phyloP scores from a whole-genome alignment of 202 grass and related monocot species.

The Saccharum hybrid region DNA sequence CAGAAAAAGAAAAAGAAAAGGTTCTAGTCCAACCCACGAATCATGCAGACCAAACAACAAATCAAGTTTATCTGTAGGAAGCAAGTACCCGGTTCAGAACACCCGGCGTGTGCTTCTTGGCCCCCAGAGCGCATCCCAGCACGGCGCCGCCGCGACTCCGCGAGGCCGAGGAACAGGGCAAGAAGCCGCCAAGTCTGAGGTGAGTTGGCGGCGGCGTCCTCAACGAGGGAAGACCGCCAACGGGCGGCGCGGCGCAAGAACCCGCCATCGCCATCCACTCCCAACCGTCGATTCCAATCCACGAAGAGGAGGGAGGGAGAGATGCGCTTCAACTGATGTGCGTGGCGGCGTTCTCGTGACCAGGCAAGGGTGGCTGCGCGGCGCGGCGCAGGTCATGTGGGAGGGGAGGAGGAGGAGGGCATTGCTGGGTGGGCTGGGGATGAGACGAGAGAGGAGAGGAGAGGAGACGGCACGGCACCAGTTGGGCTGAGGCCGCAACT shows the following conservation, averaged over 20 bases:
- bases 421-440: constrained; percentile 25
- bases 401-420: constrained; percentile 15
- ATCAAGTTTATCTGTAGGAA: constrained; percentile 16
- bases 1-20: background rate
- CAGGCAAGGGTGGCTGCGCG: background rate
- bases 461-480: constrained; percentile 27
- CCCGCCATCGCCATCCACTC: constrained; percentile 20
- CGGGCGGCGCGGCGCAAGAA: constrained; percentile 34
- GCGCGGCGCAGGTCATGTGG: constrained; percentile 29
- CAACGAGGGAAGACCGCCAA: constrained; percentile 10
- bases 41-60: background rate
- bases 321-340: background rate
- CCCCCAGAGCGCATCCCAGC: background rate
- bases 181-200: background rate
- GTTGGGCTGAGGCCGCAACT: constrained; percentile 18
- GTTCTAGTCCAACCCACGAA: background rate
- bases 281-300: background rate
- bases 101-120: background rate
- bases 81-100: constrained; percentile 43
- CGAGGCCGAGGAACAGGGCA: background rate
- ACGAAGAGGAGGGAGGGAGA: background rate
- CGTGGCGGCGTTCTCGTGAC: constrained; percentile 18
- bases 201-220: constrained; percentile 3
- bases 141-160: background rate
- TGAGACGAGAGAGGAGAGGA: constrained; percentile 10